Base-by-base conservation (phyloP, 352 stramenopile genomes). In the Pythium utonaiense region DNA sequence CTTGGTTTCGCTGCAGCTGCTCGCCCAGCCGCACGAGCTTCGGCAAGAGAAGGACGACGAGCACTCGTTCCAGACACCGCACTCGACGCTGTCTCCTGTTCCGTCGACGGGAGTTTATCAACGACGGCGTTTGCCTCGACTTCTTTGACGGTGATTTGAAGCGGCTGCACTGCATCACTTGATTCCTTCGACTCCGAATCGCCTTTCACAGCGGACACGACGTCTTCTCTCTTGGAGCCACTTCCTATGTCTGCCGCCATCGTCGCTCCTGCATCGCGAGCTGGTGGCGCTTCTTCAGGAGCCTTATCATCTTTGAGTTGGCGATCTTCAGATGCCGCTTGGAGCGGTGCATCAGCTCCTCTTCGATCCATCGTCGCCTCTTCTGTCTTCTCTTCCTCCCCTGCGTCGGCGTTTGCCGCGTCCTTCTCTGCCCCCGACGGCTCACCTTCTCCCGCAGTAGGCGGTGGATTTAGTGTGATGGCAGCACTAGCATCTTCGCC, bases 1-100 rank as follows among this genome's bases (percentile, higher is more conserved):
- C 16, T 19, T 48, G 28, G 31, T 27, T 57, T 56, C 19, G 33
- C 10, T 7, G 24, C 33, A 14, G 8, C 48, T 24, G 45, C 42
- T 30, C 24, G 30, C 10, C 17, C 61, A 34, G 70, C 28, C 10
- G 50, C 64, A 51, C 70, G 57, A 12, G 53, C 52, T 45, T 72
- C 56, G 31, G 70, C 70, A 36, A 86, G 74, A 0, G 74, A 82
- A 10, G 55, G 55, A 16, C 55, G 55, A 19, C 55, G 55, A 12
- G 33, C 40, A 28, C 41, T 27, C 40, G 22, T 50, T 17, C 25
- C 30, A 31, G n/a, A 38, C 8, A 19, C 17, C 40, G 21, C 17
- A 27, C 19, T 47, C 17, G 40, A 7, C 19, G n/a, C 12, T 47
- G 40, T 8, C 4, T 25, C 40, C 16, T 47, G 40, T 10, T 7